A percentile compares a stretch with the other conserved stretches of the same genome.
These are phyloP conservation scores for Pichia sp. DNA, from an alignment of 1,139 yeast genomes.

Conservation along the genomic window DNA sequence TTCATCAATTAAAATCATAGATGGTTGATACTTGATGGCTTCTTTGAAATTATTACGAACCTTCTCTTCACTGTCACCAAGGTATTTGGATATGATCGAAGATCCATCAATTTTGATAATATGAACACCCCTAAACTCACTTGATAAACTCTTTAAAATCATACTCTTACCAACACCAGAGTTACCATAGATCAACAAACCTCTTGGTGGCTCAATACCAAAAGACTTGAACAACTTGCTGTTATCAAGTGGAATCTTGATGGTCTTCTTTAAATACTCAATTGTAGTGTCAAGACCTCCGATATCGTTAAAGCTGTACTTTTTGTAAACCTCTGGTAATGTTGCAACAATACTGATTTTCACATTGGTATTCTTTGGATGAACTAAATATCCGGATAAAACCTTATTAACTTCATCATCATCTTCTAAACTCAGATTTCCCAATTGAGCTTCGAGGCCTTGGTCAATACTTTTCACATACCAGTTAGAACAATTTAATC, in stretches of 20 bases:
- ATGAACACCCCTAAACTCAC: slow-evolving; percentile 56
- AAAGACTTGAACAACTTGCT: slow-evolving; percentile 79
- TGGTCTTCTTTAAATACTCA: slow-evolving; percentile 57
- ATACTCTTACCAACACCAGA: slow-evolving; percentile 98
- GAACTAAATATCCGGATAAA: slow-evolving; percentile 17
- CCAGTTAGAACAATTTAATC: slow-evolving; percentile 20
- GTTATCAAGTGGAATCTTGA: slow-evolving; percentile 76
- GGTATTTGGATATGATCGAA: slow-evolving; percentile 83
- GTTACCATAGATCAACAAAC: slow-evolving; percentile 89
- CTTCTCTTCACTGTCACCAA: slow-evolving; percentile 91
- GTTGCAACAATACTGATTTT: slow-evolving; percentile 39
- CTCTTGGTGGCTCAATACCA: slow-evolving; percentile 91
- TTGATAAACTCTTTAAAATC: slow-evolving; percentile 78
- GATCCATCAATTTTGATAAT: slow-evolving; percentile 87
- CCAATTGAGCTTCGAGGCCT: slow-evolving; percentile 28
- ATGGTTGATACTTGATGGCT: slow-evolving; percentile 81
- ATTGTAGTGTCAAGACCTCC: slow-evolving; percentile 82
- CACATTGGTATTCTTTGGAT: slow-evolving; percentile 27
- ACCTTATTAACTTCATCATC: slow-evolving; percentile 29
- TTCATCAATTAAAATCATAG: slow-evolving; percentile 87
- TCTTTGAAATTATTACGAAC: slow-evolving; percentile 80
- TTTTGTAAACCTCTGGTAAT: slow-evolving; percentile 38
- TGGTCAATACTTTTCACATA: slow-evolving; percentile 27
- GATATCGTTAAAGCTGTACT: slow-evolving; percentile 35
- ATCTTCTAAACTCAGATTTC: slow-evolving; percentile 35